Evolutionary conservation across 768 basidiomycete genomes (phyloP), one percentile per base, ranked within the genome.

Genomic region (Podaxis sp.): DNA sequence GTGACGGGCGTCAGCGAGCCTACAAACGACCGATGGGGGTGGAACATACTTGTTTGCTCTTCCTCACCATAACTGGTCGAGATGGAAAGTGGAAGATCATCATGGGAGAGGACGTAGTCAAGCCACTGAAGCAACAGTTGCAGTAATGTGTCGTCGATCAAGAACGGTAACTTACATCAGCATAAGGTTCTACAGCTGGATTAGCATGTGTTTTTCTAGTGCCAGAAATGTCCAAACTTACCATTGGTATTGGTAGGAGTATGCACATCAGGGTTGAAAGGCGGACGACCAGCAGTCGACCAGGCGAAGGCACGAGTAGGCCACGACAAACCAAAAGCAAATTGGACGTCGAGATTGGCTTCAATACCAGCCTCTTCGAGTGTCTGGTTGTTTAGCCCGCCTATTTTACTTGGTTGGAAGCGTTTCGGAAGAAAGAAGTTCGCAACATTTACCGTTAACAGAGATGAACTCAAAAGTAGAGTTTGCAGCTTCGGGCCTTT

Each of bases 11-110:
- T 38, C 29, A 29, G 37, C 57, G 37, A 22, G 33, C 37, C 27
- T 3, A 25, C 37, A n/a, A 50, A 33, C 13, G 5, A 9, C 22
- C 1, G 49, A 22, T 36, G 8, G 53, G 12, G 19, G 24, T 8
- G n/a, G n/a, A 27, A 61, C 67, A 41, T 61, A 87, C 87, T 83
- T 29, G 88, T 85, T 69, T 89, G 88, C 60, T 92, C 90, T 62
- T 84, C 80, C 52, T 91, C 89, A 3, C 81, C 87, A 68, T 91
- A 91, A 65, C 86, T 88, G 0, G 87, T 90, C 0, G 88, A 88
- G 43, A 92, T 89, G 4, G 83, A 77, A 64, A 83, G 80, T 13
- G 89, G 87, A 2, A 81, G 71, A 41, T 76, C 69, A 9, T 73
- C 55, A n/a, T 82, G 79, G 12, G 65, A 66, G 0, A 83, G 73